Conservation (phyloP, 345 rosid genomes). For the Raphanus raphanistrum region DNA sequence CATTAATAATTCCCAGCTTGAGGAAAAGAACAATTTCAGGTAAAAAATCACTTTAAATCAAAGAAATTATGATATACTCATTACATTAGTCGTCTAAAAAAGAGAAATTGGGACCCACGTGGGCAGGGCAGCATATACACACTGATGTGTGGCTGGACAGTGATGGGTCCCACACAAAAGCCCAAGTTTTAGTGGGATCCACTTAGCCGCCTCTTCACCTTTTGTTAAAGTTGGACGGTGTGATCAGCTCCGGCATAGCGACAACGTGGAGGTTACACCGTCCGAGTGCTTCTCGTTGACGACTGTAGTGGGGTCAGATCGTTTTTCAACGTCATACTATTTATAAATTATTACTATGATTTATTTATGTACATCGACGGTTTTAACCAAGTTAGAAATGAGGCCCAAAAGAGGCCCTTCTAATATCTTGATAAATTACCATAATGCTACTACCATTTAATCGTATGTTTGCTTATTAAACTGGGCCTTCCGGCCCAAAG, state of each 20-base stretch:
- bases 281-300: background rate
- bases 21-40: background rate
- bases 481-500: background rate
- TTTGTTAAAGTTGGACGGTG: constrained; percentile 29
- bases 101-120: constrained; percentile 28
- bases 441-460: background rate
- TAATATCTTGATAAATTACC: background rate
- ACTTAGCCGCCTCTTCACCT: constrained; percentile 32
- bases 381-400: too few relatives aligned
- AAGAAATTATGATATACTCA: constrained; percentile 30
- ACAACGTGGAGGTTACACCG: constrained; percentile 32
- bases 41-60: background rate
- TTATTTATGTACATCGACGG: too few relatives aligned
- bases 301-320: background rate
- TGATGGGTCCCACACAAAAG: constrained; percentile 33
- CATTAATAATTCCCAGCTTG: too few relatives aligned
- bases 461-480: background rate
- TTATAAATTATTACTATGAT: too few relatives aligned
- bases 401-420: background rate
- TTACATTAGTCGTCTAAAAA: constrained; percentile 11
- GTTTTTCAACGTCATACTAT: background rate
- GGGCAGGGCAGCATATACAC: background rate
- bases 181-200: constrained; percentile 31
- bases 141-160: constrained; percentile 29
- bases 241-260: background rate